Evolutionary conservation across 768 basidiomycete species (phyloP).

Genomic region (Leccinum disarticulatum): DNA sequence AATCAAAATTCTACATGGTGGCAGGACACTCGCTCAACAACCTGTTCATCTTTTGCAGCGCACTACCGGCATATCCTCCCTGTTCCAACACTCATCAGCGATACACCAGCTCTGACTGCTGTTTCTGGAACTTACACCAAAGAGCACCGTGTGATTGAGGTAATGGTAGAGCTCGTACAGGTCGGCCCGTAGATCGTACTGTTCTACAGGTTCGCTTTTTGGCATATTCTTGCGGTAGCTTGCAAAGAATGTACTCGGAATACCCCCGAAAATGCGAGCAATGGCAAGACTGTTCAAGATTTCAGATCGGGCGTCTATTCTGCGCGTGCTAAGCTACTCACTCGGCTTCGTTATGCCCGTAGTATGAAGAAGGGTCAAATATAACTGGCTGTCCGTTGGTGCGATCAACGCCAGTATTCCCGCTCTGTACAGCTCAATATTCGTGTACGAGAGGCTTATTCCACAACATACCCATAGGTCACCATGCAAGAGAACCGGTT

Average conservation of each 20-base stretch:
- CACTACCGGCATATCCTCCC: constrained; percentile 54
- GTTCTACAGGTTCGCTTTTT: constrained; percentile 61
- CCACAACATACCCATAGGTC: constrained; percentile 67
- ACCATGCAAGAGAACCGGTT: constrained; percentile 74
- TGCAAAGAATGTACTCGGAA: constrained; percentile 60
- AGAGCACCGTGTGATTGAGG: constrained; percentile 76
- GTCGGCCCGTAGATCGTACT: constrained; percentile 63
- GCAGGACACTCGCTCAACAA: constrained; percentile 39
- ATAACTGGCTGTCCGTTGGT: constrained; percentile 59
- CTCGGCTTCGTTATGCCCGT: constrained; percentile 83
- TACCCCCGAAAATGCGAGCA: constrained; percentile 77
- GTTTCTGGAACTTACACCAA: constrained; percentile 54
- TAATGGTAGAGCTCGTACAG: constrained; percentile 84
- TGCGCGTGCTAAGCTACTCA: constrained; percentile 36
- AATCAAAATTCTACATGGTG: constrained; percentile 4
- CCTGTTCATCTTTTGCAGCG: constrained; percentile 46
- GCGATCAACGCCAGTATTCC: constrained; percentile 65
- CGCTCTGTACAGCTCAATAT: constrained; percentile 47
- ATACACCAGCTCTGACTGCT: background rate
- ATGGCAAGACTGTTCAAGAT: constrained; percentile 58
- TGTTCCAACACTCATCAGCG: constrained; percentile 13
- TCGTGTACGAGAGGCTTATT: background rate
- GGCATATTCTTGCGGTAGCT: constrained; percentile 64
- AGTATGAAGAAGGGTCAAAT: constrained; percentile 78
- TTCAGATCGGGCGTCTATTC: constrained; percentile 3